Base-by-base conservation (phyloP, 2,329 filamentous ascomycete species). In the Albophoma yamanashiensis region DNA sequence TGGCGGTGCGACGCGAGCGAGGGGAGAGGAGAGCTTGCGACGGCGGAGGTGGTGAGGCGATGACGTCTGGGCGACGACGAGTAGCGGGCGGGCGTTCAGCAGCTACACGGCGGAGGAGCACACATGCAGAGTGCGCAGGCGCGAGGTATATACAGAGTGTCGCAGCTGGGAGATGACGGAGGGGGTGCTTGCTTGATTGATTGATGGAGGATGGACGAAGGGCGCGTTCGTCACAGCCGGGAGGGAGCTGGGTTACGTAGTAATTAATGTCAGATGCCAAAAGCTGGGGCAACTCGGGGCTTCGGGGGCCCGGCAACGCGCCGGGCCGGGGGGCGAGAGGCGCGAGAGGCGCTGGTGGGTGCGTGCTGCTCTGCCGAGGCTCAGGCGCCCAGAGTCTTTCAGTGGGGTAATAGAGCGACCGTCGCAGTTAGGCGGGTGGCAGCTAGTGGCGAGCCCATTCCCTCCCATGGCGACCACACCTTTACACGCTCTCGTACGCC, bases 1-100 rank as follows among this genome's bases (percentile, higher is more conserved):
- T 76, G 67, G 64, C 71, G 69, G 58, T 62, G 65, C 22, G 57
- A 39, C 22, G 31, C 25, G 57, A 31, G 47, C 47, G 31, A 58
- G 42, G 27, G 31, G 25, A 38, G 31, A 58, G 42, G 27, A 20
- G 25, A 38, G 56, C 17, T 55, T 31, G 55, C 57, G 55, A 47
- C 36, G 36, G 56, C 58, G 61, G 47, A 22, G 47, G 38, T 47
- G 20, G 39, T 14, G 9, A 31, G 27, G 47, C 47, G 47, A 34
- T 11, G 45, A 50, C 25, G 45, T 4, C 22, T 3, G 34, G 27
- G 27, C 27, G 27, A 31, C 5, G 27, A 31, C 27, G 27, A 31
- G 27, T 31, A 31, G 27, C 27, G 27, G 5, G 27, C 27, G 27
- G 5, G 22, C 38, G 38, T 43, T 56, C 39, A 43, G 39, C 17